Evolutionary conservation across 306 rosid species (phyloP).

Genomic region (Trifolium subterraneum): DNA sequence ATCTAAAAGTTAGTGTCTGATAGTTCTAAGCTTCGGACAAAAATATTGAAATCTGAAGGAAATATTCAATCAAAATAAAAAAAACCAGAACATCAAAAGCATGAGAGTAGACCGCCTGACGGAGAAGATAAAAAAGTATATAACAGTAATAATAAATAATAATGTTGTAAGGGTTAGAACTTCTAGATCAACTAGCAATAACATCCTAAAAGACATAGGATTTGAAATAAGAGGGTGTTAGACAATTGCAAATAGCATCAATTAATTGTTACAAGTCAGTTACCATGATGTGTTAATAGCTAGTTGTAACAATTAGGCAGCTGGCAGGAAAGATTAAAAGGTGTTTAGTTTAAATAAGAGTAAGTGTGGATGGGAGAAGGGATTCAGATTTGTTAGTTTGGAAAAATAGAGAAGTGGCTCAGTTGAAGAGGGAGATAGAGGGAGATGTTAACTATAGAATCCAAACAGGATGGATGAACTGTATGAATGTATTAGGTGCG

Average conservation of each 20-base stretch:
- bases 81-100: background rate
- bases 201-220: no score
- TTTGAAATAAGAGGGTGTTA: background rate
- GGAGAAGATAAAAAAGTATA: constrained; percentile 25
- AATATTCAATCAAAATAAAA: constrained; percentile 6
- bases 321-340: background rate
- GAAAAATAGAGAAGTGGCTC: background rate
- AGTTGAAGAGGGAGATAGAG: background rate
- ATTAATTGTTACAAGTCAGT: background rate
- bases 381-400: background rate
- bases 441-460: background rate
- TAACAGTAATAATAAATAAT: constrained; percentile 10
- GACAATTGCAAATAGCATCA: background rate
- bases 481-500: background rate
- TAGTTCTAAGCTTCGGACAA: constrained; percentile 30
- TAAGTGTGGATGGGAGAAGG: background rate
- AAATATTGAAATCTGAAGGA: constrained; percentile 9
- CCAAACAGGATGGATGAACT: background rate
- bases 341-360: background rate
- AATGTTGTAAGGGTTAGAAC: background rate
- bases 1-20: constrained; percentile 45
- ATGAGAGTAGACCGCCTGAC: background rate
- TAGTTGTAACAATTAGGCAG: background rate
- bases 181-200: no score
- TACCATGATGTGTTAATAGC: background rate